These are phyloP conservation scores for Sugiyamaella neomexicana DNA, from an alignment of 1,139 yeast species.

Conservation along the genomic window DNA sequence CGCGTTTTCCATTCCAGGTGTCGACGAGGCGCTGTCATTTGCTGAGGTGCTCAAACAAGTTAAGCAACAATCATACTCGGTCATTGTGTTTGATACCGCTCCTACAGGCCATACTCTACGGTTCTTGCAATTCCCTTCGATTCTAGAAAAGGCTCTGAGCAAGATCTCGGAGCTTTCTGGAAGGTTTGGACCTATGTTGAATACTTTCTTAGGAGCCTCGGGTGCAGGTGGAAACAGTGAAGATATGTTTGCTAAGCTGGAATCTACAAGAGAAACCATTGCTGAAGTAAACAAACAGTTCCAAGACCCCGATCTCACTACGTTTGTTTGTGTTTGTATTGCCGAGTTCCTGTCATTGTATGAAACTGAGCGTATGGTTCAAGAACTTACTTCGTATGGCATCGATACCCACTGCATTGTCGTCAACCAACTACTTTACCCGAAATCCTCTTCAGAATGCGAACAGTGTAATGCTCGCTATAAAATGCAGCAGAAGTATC, in stretches of 20 bases:
- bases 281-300: slow-evolving; percentile 90
- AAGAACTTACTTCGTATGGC: slow-evolving; percentile 88
- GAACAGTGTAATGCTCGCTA: slow-evolving; percentile 89
- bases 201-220: slow-evolving; percentile 65
- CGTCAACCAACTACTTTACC: slow-evolving; percentile 88
- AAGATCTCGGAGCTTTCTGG: slow-evolving; percentile 86
- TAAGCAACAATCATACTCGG: slow-evolving; percentile 79
- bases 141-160: slow-evolving; percentile 80
- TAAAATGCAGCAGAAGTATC: slow-evolving; percentile 93
- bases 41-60: slow-evolving; percentile 98
- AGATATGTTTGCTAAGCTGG: slow-evolving; percentile 78
- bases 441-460: slow-evolving; percentile 64
- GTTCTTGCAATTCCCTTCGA: slow-evolving; percentile 89
- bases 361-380: slow-evolving; percentile 96
- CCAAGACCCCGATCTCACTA: slow-evolving; percentile 92
- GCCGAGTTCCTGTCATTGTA: slow-evolving; percentile 93
- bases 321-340: slow-evolving; percentile 95
- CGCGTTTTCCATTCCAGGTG: slow-evolving; percentile 95
- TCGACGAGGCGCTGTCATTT: slow-evolving; percentile 94
- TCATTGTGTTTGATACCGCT: slow-evolving; percentile 95
- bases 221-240: slow-evolving; percentile 57
- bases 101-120: slow-evolving; percentile 98
- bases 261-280: slow-evolving; percentile 79
- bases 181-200: slow-evolving; percentile 87
- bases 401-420: slow-evolving; percentile 96